Base-by-base conservation (phyloP, 179 eudicot genomes). In the Nepenthes alata region DNA sequence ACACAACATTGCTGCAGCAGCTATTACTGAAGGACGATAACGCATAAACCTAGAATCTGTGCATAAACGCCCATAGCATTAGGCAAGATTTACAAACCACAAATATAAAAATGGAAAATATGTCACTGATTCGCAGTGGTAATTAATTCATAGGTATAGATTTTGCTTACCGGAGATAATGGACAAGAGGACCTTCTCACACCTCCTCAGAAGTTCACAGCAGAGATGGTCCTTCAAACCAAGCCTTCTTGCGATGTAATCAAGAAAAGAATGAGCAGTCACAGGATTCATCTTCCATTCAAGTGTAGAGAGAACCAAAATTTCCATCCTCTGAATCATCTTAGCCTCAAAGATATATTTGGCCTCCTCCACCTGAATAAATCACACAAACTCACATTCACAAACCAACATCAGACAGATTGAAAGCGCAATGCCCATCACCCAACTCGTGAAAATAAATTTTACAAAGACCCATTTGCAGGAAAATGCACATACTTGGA, bases 1-100 rank as follows among this genome's bases (percentile, higher is more conserved):
- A 61, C 67, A 71, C 71, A 72, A 49, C 75, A 76, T 67, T 76
- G 68, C 69, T 38, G 80, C 73, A 57, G 71, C 66, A 41, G 80
- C 80, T 51, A 76, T 14, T 16, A 61, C 74, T 61, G 80, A 76
- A 51, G 80, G 77, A 37, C 58, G 80, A 69, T 56, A 76, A 10
- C 67, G 47, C 74, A 65, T 53, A 58, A 72, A 72, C 66, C 76
- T 76, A 10, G 67, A 65, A 65, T 76, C 80, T 76, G 80, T 25
- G 61, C 61, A 55, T 45, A 60, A 8, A 53, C 4, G 11, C 6
- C 8, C 11, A 8, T 5, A 25, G 25, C 25, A 11, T 16, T 8
- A 60, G 2, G 12, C 2, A 58, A 39, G 39, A 67, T 35, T 34
- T 35, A 12, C 8, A n/a, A 63, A 7, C 51, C 48, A 34, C 52